Base-by-base conservation (phyloP, 371 early-diverging fungal species). In the Dichotomocladium elegans region DNA sequence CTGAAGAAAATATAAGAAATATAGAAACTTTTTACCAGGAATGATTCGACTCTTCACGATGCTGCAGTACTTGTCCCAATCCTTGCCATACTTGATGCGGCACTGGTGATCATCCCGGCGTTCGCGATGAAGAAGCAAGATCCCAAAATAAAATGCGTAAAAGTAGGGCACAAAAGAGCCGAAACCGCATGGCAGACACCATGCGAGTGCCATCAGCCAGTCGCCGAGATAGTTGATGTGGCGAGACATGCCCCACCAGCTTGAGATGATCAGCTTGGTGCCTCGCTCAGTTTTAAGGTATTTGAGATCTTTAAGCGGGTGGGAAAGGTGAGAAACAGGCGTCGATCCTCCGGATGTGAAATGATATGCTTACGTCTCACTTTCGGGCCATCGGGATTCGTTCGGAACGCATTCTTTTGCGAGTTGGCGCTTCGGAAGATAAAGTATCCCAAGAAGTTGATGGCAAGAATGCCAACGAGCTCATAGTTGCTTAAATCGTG, bases 201-300 rank as follows among this genome's bases (percentile, higher is more conserved):
- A 92, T 0, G 92, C 74, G 41, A 91, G 62, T 14, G 87, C 82
- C 91, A 94, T 89, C 22, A 91, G 66, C 87, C 91, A 89, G 65
- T 94, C 94, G 28, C 89, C 92, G 44, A 90, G 69, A 72, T 97
- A 97, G 67, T 97, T 94, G 59, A 95, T 89, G 57, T 97, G 92
- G 37, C 94, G 78, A 9, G 94, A 89, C 40, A 80, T 70, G 4
- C 95, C 96, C 93, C 95, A 97, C 95, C 95, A 97, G 34, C 97
- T 94, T 31, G 81, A 80, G 28, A 85, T 81, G 31, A 96, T 73
- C 48, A 96, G 77, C 58, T 82, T 86, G 47, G 83, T 85, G 22
- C 95, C 95, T 33, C 86, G 60, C 47, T 81, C 72, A 1, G 95
- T 94, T 54, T 87, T 73, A 44, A 96, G 82, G 65, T 79, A 95